Conservation (phyloP, 257 asterid species). For the Anisodus tanguticus region DNA sequence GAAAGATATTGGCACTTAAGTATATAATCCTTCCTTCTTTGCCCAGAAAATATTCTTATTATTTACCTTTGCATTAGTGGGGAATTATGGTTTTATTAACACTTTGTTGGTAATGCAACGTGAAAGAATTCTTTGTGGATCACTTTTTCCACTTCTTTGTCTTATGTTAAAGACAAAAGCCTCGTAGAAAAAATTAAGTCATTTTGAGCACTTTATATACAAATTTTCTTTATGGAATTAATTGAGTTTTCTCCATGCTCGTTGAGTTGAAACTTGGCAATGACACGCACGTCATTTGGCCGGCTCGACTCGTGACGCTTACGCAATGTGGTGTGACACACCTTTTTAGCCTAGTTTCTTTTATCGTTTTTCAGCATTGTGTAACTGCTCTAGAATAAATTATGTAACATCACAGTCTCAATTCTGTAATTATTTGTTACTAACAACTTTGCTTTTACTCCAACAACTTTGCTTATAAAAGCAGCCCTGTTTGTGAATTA, state of each 20-base stretch:
- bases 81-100: background rate
- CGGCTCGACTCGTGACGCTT: background rate
- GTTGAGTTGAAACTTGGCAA: background rate
- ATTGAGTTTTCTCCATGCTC: background rate
- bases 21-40: background rate
- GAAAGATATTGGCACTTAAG: background rate
- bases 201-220: background rate
- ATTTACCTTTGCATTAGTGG: background rate
- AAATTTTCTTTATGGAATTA: background rate
- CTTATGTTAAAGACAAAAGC: background rate
- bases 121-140: background rate
- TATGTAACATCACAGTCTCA: background rate
- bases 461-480: too few species aligned
- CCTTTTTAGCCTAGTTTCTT: background rate
- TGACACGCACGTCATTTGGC: background rate
- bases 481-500: background rate
- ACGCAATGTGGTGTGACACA: background rate
- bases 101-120: background rate
- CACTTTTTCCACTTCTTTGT: background rate
- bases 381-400: background rate
- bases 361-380: background rate
- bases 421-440: too few species aligned
- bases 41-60: background rate
- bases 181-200: background rate
- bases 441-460: too few species aligned